Evolutionary conservation across 768 basidiomycete genomes (phyloP), one percentile per base, ranked within the genome.

Genomic region (Rhizopogon vulgaris): DNA sequence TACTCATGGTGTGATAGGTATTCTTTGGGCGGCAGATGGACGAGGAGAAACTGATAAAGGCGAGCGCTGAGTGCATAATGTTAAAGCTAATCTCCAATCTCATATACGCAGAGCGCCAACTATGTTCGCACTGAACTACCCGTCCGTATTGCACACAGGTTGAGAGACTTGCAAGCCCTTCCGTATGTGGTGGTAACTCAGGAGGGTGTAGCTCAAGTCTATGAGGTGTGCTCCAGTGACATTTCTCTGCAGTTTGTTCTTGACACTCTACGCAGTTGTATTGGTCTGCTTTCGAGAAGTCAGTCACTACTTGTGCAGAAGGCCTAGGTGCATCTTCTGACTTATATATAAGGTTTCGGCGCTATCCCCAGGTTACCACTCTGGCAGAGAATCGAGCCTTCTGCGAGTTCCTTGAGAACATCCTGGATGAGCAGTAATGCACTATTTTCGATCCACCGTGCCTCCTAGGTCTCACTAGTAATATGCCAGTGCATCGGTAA

Each of bases 81-180:
- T 28, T 11, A 22, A 24, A 36, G 18, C 10, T 25, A 27, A 6
- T n/a, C 8, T 41, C 41, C 30, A 37, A 24, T 38, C 32, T 6
- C 38, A 7, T 41, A 38, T 32, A 22, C 28, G 17, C 47, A 93
- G 90, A 90, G 87, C 56, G 91, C 89, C 49, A 93, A 93, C 65
- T 91, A 93, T 68, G 90, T 95, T 39, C 83, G 91, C 48, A 88
- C 87, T 4, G 92, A 95, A 62, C 70, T 95, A 6, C 92, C 93
- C 9, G 83, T 92, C 12, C 82, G 92, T 36, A 87, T 94, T 60
- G 86, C 91, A 4, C 92, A 94, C 66, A 79, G 93, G 42, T 69
- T 94, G 53, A 82, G 89, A 52, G 93, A 95, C 62, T 74, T 95
- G 59, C 93, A 95, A 69, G 74, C 82, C 1, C 73, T 95, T 42